Evolutionary conservation across 2,329 filamentous ascomycete genomes (phyloP), one percentile per base, ranked within the genome.

Genomic region (Hypoxylon sp.): DNA sequence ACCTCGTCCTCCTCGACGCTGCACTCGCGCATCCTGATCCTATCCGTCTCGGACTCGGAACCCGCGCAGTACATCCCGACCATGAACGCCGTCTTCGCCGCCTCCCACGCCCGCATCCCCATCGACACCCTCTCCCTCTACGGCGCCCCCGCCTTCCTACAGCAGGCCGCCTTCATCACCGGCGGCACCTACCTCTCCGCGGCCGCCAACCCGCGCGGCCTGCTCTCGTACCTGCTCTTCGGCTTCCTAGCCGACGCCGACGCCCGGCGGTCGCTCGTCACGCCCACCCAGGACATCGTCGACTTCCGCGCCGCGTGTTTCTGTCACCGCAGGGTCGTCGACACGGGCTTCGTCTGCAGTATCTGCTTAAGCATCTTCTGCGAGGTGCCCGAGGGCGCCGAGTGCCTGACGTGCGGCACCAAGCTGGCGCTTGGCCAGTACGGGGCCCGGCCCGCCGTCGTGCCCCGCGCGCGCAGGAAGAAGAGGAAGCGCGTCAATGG

Each of bases 301-400:
- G 96, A 99, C 79, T 99, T 99, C 76, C 88, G 95, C 44, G 94
- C 96, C n/a, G 95, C 95, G 3, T 99, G 95, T 76, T 99, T 99
- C 80, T 99, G 95, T 76, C 95, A 99, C 79, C 86, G 94, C 52
- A 88, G 87, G 34, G 93, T 98, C 19, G 90, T 99, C 44, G 93
- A 97, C 78, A 88, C 94, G 1, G 95, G 94, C 7, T 99, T 92
- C 75, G 94, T 99, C 37, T 99, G 95, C 81, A 97, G 92, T 64
- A 93, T 99, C 70, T 99, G 95, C 75, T 82, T 99, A 46, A 97
- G 92, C 77, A 99, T 97, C 72, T 97, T 97, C 76, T 97, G 93
- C 79, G 82, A 87, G 71, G 77, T 84, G 1, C 86, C 85, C 1
- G 77, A 78, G 2, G 85, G 87, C 53, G 87, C 87, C 2, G 86